Percentiles rank a stretch among this genome's conserved stretches.
These are phyloP conservation scores for Cytospora leucostoma DNA, from an alignment of 2,329 filamentous ascomycete genomes.

Conservation along the genomic window DNA sequence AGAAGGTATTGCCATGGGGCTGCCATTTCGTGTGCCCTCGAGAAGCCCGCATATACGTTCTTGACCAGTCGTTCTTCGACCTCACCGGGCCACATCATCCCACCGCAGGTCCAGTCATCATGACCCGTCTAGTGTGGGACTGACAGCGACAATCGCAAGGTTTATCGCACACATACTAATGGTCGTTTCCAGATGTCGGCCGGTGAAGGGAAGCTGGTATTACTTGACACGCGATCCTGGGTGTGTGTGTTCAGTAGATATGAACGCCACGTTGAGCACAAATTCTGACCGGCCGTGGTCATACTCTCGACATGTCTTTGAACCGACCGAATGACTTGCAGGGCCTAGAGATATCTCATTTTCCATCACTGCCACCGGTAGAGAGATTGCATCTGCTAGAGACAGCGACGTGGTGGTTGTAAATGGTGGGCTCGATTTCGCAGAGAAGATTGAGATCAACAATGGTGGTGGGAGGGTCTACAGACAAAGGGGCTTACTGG, in stretches of 20 bases:
- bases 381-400: slow-evolving; percentile 33
- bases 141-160: background rate
- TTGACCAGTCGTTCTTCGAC: background rate
- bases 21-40: background rate
- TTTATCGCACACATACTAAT: slow-evolving; percentile 31
- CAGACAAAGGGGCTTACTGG: background rate
- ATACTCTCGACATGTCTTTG: slow-evolving; percentile 32
- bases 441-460: slow-evolving; percentile 23
- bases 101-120: accelerated
- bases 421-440: slow-evolving; percentile 32
- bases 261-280: background rate
- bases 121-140: background rate
- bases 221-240: slow-evolving; percentile 34
- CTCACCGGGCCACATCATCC: background rate
- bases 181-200: slow-evolving; percentile 24
- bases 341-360: slow-evolving; percentile 30
- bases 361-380: slow-evolving; percentile 23
- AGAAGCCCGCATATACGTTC: background rate
- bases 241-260: slow-evolving; percentile 34
- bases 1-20: background rate
- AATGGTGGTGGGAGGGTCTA: background rate
- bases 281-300: slow-evolving; percentile 23
- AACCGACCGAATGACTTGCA: slow-evolving; percentile 36
- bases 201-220: slow-evolving; percentile 30
- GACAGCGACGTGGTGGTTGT: slow-evolving; percentile 33